phyloP scores from a whole-genome alignment of 2,329 filamentous ascomycete species.

The Aspergillus unguis region DNA sequence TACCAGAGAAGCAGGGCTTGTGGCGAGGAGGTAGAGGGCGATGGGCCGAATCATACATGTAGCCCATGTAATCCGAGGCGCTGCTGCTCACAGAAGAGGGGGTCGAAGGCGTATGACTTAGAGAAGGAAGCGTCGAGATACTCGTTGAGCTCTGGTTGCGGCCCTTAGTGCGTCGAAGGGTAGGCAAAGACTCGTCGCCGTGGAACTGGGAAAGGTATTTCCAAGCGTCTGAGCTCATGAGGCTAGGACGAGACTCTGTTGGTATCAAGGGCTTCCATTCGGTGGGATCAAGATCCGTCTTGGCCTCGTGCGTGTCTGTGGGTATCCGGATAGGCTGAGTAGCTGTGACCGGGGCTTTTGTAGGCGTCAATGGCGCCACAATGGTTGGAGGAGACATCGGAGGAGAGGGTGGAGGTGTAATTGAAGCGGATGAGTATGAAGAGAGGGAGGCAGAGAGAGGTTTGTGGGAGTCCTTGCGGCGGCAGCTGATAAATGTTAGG shows the following conservation, averaged over 20 bases:
- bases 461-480: slow-evolving; percentile 46
- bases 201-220: slow-evolving; percentile 46
- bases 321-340: slow-evolving; percentile 39
- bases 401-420: slow-evolving; percentile 34
- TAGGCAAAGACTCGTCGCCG: slow-evolving; percentile 20
- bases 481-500: slow-evolving; percentile 35
- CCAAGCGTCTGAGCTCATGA: slow-evolving; percentile 42
- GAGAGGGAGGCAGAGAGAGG: slow-evolving; percentile 41
- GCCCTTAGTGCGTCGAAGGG: slow-evolving; percentile 19
- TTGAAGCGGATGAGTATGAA: slow-evolving; percentile 26
- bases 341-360: slow-evolving; percentile 23
- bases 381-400: slow-evolving; percentile 37
- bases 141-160: slow-evolving; percentile 31
- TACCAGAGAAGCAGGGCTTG: slow-evolving; percentile 37
- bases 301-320: slow-evolving; percentile 34
- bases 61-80: slow-evolving; percentile 32
- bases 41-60: slow-evolving; percentile 25
- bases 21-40: slow-evolving; percentile 41
- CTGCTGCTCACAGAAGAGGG: slow-evolving; percentile 40
- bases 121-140: slow-evolving; percentile 33
- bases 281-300: slow-evolving; percentile 48
- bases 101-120: slow-evolving; percentile 37
- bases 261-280: slow-evolving; percentile 50
- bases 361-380: slow-evolving; percentile 37
- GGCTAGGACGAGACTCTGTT: slow-evolving; percentile 15